Evolutionary conservation across 2,329 filamentous ascomycete genomes (phyloP), one percentile per base, ranked within the genome.

Genomic region (Pseudofabraea citricarpa): DNA sequence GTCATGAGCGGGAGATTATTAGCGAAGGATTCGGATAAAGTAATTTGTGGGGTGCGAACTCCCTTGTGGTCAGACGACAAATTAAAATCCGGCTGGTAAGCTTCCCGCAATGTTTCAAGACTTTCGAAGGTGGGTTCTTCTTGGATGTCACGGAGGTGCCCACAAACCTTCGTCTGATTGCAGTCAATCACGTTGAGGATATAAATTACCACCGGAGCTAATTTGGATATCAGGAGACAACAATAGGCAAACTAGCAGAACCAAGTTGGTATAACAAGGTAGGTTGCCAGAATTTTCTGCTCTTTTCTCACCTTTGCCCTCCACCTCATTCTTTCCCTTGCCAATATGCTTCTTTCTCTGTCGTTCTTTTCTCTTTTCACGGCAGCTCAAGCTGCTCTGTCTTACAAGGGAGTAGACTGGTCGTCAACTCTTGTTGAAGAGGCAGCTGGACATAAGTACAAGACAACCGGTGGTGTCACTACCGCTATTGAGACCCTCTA

Each of bases 371-470:
- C 40, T 27, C 16, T 47, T 23, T 19, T 41, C 9, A 20, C 42
- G 10, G 19, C 36, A 13, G 44, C 33, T 20, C 27, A 44, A 21
- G 52, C 52, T 13, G 46, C 75, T 20, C 68, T 87, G 3, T 74
- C 72, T 2, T 83, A 82, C 62, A 79, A 75, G 50, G 83, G 84
- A 7, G 80, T 78, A 3, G 83, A 88, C 63, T 86, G 83, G 73
- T 86, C 82, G 1, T 88, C 84, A 0, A 70, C 83, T 1, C 59
- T 74, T 0, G 63, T 86, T 6, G 77, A 85, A 54, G 83, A 88
- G 57, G 65, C 69, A 2, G 68, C 74, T 0, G 83, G 81, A 2
- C 72, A 77, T 49, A 65, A 65, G 0, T 88, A 85, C 68, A 81
- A 78, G 51, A 76, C 73, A 38, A 60, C 69, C 0, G 66, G 69